Base-by-base conservation (phyloP, 176 grass and related monocot genomes). In the Aegilops speltoides region DNA sequence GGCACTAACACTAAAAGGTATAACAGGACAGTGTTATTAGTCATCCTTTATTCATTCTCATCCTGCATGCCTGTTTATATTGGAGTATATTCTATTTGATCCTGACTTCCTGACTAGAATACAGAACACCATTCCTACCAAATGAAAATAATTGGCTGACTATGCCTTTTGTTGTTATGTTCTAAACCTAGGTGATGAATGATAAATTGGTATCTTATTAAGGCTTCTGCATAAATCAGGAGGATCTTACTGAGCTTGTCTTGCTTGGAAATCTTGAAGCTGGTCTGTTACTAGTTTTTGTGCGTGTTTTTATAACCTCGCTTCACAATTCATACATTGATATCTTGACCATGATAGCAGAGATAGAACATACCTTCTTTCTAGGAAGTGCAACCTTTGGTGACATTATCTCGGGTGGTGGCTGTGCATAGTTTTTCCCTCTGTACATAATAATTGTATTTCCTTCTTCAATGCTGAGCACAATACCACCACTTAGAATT, bases 391-490 rank as follows among this genome's bases (percentile, higher is more conserved):
- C 84, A 89, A 91, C 80, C 82, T 78, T 98, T 43, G 93, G 96
- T 57, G 96, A 98, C 96, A 98, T 98, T 62, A 98, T 94, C 77
- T 98, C 96, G 40, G 90, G 91, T 31, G 96, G 96, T 40, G 96
- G 96, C 16, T 98, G 96, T 25, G 76, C 88, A 74, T 98, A 98
- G 72, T 98, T 98, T 82, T 98, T 98, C 12, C 96, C 96, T 84
- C 96, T 89, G 87, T 91, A 98, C 96, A 98, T 96, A 46, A 98
- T 96, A 88, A 98, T 96, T 59, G 89, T 93, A 89, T 98, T 94
- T 15, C 80, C 92, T 83, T 98, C 88, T 79, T 92, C 84, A 77
- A 98, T 96, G 69, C 91, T 87, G 46, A 98, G 90, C 40, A 98
- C 88, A 83, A 98, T 96, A 40, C 96, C 96, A 65, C 96, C 96